These are phyloP conservation scores for Salix viminalis DNA, from an alignment of 345 rosid species.

Conservation along the genomic window DNA sequence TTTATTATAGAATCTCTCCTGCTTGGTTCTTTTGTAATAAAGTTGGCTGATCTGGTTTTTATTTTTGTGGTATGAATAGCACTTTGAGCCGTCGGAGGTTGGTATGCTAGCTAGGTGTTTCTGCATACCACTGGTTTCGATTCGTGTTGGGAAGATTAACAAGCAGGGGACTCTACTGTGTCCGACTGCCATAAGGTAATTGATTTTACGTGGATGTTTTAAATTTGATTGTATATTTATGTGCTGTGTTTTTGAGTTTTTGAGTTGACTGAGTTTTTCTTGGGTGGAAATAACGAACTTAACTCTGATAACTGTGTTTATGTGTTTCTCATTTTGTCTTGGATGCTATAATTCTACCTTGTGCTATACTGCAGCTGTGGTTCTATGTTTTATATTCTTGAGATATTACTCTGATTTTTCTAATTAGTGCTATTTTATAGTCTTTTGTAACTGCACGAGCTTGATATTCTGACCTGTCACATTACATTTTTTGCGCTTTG, in stretches of 20 bases:
- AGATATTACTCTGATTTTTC: not conserved
- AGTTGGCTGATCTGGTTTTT: not conserved
- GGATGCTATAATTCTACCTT: not conserved
- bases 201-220: constrained; percentile 6
- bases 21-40: not conserved
- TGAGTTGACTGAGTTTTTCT: not conserved
- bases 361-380: not conserved
- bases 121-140: constrained; percentile 85
- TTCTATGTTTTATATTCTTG: not conserved
- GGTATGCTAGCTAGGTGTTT: constrained; percentile 93
- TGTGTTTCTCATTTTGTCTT: not conserved
- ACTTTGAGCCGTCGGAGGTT: constrained; percentile 86
- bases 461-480: not conserved
- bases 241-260: not conserved
- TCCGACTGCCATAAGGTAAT: constrained; percentile 74
- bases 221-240: not conserved
- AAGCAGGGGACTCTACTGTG: constrained; percentile 62
- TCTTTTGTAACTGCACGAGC: no score
- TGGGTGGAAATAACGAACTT: not conserved
- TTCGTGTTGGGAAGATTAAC: constrained; percentile 80
- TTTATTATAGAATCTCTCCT: not conserved
- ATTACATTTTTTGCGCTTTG: not conserved
- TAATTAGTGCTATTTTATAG: not conserved
- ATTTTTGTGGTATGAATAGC: constrained; percentile 34
- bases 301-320: not conserved